Evolutionary conservation across 1,284 basidiomycete species (phyloP), one percentile per base, ranked within the genome.

Genomic region (Boletellus deceptivus): DNA sequence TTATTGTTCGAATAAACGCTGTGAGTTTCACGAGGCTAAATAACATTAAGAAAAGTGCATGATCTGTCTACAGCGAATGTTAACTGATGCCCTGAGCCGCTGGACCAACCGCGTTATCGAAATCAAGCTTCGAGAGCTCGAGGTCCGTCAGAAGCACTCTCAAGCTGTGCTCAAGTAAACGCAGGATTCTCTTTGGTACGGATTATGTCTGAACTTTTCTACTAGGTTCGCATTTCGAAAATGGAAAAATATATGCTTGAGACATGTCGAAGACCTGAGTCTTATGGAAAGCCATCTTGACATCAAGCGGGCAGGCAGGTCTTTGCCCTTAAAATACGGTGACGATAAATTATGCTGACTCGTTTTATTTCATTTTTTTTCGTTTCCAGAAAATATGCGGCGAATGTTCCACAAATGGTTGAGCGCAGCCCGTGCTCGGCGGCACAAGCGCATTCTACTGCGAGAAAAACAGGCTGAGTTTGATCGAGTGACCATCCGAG

Each of bases 251-350:
- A 70, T 78, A 33, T 79, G 77, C 58, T 70, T 74, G 40, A 79
- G 82, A 16, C 86, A 87, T 60, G 75, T 76, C 6, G 85, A 90
- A 61, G 80, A 84, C 54, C 67, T 85, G 2, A 84, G 80, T 58
- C 77, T 91, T n/a, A 79, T 91, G 77, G 83, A 89, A 62, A 91
- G 86, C 62, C 88, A 89, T 63, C 79, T 84, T 54, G 78, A 85
- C 54, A 80, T 91, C 43, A 89, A 87, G 66, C 77, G 78, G 43
- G 86, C 89, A 76, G 88, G 89, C 82, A 59, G 31, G 64, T 53
- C 11, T 24, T 45, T 36, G 33, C 29, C 9, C 43, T 42, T 42
- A 50, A 27, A 14, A 31, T n/a, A 6, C n/a, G 46, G 17, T 31
- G 11, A 29, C 27, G 5, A 46, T 55, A 13, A 31, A 53, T 22